Conservation (phyloP, 768 basidiomycete genomes). For the Floccularia luteovirens region DNA sequence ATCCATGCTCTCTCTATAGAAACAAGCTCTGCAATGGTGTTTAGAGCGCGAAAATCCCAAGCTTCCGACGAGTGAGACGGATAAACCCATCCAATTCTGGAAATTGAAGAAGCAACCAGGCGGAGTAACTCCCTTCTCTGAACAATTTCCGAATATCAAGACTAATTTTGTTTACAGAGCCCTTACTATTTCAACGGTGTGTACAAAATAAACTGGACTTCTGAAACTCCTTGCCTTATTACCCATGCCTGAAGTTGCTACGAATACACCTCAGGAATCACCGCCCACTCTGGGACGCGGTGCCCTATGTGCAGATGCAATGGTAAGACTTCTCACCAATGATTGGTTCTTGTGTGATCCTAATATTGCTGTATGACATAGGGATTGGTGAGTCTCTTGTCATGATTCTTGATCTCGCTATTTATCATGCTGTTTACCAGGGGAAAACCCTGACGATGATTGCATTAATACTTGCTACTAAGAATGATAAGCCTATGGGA, state of each 20-base stretch:
- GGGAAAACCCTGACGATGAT: conserved; percentile 92
- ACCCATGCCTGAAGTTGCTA: conserved; percentile 58
- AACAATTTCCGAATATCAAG: no score
- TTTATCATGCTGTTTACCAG: conserved; percentile 29
- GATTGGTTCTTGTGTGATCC: background rate
- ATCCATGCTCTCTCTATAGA: conserved; percentile 28
- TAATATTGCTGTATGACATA: conserved; percentile 10
- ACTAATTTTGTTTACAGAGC: conserved; percentile 17
- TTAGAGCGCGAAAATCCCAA: conserved; percentile 72
- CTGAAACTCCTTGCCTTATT: no score
- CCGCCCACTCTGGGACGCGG: conserved; percentile 69
- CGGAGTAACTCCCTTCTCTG: conserved; percentile 33
- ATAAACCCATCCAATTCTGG: conserved; percentile 89
- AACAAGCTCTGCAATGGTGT: conserved; percentile 84
- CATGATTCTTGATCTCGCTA: no score
- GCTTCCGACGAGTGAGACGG: conserved; percentile 57
- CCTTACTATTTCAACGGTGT: conserved; percentile 64
- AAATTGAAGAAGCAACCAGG: conserved; percentile 47
- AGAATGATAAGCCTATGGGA: conserved; percentile 45
- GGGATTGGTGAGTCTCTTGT: conserved; percentile 35
- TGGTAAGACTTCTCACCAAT: no score
- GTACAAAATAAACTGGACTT: no score
- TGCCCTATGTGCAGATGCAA: conserved; percentile 86
- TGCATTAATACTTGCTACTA: conserved; percentile 73
- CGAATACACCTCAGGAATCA: conserved; percentile 65